Conservation (phyloP, 768 basidiomycete species). For the Suillus discolor region DNA sequence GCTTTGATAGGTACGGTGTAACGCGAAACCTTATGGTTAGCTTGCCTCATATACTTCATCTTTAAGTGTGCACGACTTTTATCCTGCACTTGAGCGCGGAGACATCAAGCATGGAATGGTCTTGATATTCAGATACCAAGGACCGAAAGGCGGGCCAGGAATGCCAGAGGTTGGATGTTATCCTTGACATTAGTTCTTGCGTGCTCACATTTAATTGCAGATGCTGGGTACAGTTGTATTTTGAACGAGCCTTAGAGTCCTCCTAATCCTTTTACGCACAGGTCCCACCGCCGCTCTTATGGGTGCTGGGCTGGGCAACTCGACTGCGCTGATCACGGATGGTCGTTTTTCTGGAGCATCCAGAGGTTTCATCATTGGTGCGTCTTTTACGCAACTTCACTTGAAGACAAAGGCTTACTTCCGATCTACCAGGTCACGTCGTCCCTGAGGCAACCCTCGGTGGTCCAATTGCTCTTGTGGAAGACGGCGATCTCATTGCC, state of each 20-base stretch:
- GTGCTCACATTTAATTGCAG: conserved; percentile 24
- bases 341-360: conserved; percentile 89
- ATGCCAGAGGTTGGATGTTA: conserved; percentile 71
- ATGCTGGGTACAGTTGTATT: conserved; percentile 43
- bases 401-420: conserved; percentile 40
- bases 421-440: conserved; percentile 53
- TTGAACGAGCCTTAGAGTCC: background rate
- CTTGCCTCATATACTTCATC: background rate
- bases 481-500: conserved; percentile 78
- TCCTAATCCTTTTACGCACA: conserved; percentile 16
- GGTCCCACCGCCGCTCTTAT: conserved; percentile 85
- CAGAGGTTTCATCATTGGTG: conserved; percentile 63
- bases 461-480: conserved; percentile 85
- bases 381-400: conserved; percentile 16
- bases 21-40: background rate
- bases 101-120: conserved; percentile 77
- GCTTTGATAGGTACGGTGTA: conserved; percentile 64
- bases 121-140: conserved; percentile 85
- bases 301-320: conserved; percentile 78
- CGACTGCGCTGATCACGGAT: conserved; percentile 84
- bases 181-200: background rate
- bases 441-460: conserved; percentile 72
- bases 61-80: conserved; percentile 65
- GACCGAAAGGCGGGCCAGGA: conserved; percentile 89
- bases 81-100: conserved; percentile 69